Base-by-base conservation (phyloP, 2,329 filamentous ascomycete genomes). In the Botrytis byssoidea region DNA sequence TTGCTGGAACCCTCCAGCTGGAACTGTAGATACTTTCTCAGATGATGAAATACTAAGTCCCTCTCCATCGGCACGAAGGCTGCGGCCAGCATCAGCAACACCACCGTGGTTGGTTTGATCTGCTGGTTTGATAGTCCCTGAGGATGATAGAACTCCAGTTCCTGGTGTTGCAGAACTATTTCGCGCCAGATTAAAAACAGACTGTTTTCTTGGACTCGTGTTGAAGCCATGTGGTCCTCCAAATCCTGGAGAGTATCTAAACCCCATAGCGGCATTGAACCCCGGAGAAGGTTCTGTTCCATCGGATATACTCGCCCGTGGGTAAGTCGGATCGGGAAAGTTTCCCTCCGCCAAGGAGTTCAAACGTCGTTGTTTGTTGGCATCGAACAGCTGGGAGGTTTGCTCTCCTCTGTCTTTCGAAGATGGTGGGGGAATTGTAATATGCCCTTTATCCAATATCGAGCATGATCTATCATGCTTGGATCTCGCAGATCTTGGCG, bases 261-360 rank as follows among this genome's bases (percentile, higher is more conserved):
- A 72, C 8, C 71, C 64, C 71, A 69, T 46, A 1, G 71, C 64
- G 12, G 68, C 44, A 64, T 12, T 70, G 46, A 73, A 70, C n/a
- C 66, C 42, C 29, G 57, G 66, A 4, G 71, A 73, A 35, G 46
- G 14, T 6, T 64, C 57, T 5, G 66, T 61, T 14, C 32, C 37
- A 57, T 5, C 22, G n/a, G 71, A 73, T 40, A 63, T 64, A 32
- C 57, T 71, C 25, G 70, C 40, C 32, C 70, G 57, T 42, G 70
- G 70, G 64, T 65, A 71, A 65, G 70, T 71, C 35, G 70, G 57
- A 42, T 71, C 70, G 20, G 70, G 70, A 12, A 71, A 71, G n/a
- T 20, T 64, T 32, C 59, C 70, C 32, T 48, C 70, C 12, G 35
- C 59, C 12, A 64, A 55, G 35, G 70, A 64, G 9, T 5, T 32